phyloP scores from a whole-genome alignment of 2,329 filamentous ascomycete species.

The Tolypocladium guangdongense region DNA sequence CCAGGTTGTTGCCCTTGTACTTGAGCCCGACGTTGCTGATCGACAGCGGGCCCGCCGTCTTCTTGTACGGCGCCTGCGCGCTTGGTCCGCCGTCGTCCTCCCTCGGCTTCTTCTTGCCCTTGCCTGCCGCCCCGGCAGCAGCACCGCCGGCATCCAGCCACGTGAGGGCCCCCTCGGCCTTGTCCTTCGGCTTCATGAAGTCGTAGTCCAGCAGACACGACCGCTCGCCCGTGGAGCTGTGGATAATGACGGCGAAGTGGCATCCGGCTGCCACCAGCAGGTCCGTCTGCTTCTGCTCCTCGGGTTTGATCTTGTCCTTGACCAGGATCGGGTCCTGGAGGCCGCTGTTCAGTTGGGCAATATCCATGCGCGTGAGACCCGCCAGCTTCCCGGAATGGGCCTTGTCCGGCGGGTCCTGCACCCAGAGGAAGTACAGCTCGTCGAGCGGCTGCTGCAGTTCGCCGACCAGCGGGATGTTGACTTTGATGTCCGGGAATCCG shows the following conservation, averaged over 20 bases:
- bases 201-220: slow-evolving; percentile 13
- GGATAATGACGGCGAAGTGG: slow-evolving; percentile 14
- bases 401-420: slow-evolving; percentile 12
- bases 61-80: slow-evolving; percentile 15
- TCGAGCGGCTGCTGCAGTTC: slow-evolving; percentile 21
- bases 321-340: not conserved
- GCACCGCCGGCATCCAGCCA: too few relatives aligned
- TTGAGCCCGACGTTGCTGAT: slow-evolving; percentile 25
- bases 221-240: not conserved
- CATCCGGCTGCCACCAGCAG: slow-evolving; percentile 11
- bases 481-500: slow-evolving; percentile 6
- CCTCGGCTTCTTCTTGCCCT: too few relatives aligned
- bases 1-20: slow-evolving; percentile 17
- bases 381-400: not conserved
- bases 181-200: slow-evolving; percentile 14
- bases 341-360: slow-evolving; percentile 1
- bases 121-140: too few relatives aligned
- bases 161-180: too few relatives aligned
- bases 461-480: slow-evolving; percentile 19
- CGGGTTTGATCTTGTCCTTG: slow-evolving; percentile 6
- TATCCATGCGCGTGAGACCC: slow-evolving; percentile 3
- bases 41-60: slow-evolving; percentile 17
- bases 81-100: slow-evolving; percentile 2
- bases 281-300: slow-evolving; percentile 2
- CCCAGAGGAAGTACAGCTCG: slow-evolving; percentile 21